phyloP scores from a whole-genome alignment of 345 rosid species.

The Populus ilicifolia region DNA sequence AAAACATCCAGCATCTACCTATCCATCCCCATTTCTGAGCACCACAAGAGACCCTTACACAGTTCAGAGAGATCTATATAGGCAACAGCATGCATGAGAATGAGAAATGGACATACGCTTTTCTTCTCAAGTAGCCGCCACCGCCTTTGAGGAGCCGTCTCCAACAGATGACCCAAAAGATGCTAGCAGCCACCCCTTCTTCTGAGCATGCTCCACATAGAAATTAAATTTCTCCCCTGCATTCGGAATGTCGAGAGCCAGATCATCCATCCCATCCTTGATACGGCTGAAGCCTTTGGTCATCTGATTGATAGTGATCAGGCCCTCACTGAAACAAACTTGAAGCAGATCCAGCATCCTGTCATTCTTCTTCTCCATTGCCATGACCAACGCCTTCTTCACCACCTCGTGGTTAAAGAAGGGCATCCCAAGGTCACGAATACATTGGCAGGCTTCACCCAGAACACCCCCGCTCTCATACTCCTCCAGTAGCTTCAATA shows the following conservation, averaged over 20 bases:
- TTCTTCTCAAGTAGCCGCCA: conserved; percentile 39
- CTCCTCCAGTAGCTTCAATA: conserved; percentile 88
- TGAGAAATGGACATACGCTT: conserved; percentile 4
- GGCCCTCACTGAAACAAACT: conserved; percentile 78
- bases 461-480: conserved; percentile 85
- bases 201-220: conserved; percentile 65
- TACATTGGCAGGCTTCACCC: conserved; percentile 93
- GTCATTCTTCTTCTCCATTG: conserved; percentile 99
- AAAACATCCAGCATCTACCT: conserved; percentile 30
- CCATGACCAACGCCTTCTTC: conserved; percentile 98
- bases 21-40: conserved; percentile 29
- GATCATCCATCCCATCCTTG: conserved; percentile 86
- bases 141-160: conserved; percentile 15
- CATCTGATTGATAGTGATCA: conserved; percentile 90
- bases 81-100: conserved; percentile 37
- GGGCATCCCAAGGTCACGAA: conserved; percentile 94
- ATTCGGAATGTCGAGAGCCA: conserved; percentile 91
- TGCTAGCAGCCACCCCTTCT: conserved; percentile 74
- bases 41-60: conserved; percentile 8
- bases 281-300: conserved; percentile 85
- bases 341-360: conserved; percentile 77
- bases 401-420: conserved; percentile 98
- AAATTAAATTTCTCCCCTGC: conserved; percentile 72
- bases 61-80: conserved; percentile 5
- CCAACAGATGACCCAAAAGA: conserved; percentile 39